Evolutionary conservation across 208 protist genomes (phyloP), one percentile per base, ranked within the genome.

Genomic region (Crithidia bombi): DNA sequence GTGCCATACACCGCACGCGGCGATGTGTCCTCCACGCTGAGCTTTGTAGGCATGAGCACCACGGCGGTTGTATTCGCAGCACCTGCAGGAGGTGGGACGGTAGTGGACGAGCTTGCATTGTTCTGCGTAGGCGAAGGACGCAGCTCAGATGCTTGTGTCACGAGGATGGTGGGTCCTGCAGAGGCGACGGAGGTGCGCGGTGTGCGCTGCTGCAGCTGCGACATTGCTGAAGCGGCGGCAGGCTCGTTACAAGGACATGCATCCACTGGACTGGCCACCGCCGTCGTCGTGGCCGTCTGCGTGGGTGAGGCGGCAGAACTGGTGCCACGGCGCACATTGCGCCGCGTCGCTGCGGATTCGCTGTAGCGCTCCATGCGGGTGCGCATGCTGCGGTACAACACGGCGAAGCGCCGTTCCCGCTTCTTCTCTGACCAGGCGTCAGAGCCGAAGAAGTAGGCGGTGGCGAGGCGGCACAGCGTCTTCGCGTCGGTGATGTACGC

Each of bases 371-470:
- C 71, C 63, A 66, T 65, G 21, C 71, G 56, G 33, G 46, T 43
- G 64, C 32, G 68, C 49, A 83, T 80, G 63, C 73, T 70, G 49
- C 65, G 65, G 32, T 75, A 66, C 10, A 90, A 63, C 26, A 85
- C 52, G 7, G 35, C 26, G 36, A 87, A 87, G 28, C 63, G 41
- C 5, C 56, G 65, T 26, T 81, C 62, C 59, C 68, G 72, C 61
- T 73, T 62, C 10, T 26, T 39, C 33, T 67, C 59, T 54, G 56
- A 49, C 74, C 81, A 87, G 25, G 75, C 71, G 51, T 81, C 76
- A 14, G 86, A 85, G 65, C 83, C 79, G 69, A 88, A 92, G 65
- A 89, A 86, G 72, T 79, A 92, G 44, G 83, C 86, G 4, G 86
- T 87, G 39, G 86, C 86, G 44, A 89, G 65, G 59, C 83, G 80